Evolutionary conservation across 2,329 filamentous ascomycete species (phyloP).

Genomic region (Colletotrichum tropicicola): DNA sequence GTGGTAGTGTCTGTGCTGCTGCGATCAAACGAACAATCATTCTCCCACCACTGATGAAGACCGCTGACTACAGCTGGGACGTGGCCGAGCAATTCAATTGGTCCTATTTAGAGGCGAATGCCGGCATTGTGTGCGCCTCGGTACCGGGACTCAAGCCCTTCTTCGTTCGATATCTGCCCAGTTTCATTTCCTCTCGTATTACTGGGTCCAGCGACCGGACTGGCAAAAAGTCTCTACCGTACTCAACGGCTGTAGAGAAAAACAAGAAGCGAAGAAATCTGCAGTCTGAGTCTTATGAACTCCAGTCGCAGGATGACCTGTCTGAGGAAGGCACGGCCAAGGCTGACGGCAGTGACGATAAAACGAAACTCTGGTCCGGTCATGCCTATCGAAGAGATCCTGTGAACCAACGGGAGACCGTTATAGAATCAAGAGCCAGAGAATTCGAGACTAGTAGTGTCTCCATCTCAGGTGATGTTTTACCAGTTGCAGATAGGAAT

Average conservation of each 20-base stretch:
- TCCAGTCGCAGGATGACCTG: background rate
- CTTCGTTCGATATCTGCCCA: conserved; percentile 25
- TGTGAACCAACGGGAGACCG: background rate
- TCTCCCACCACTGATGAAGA: conserved; percentile 34
- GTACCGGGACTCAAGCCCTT: conserved; percentile 26
- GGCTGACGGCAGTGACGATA: background rate
- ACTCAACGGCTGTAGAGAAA: background rate
- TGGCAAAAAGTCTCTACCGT: background rate
- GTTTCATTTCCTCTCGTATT: conserved; percentile 3
- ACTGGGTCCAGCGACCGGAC: background rate
- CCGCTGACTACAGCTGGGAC: conserved; percentile 37
- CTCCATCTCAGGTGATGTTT: background rate
- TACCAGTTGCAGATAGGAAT: background rate
- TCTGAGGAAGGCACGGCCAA: background rate
- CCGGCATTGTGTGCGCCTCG: conserved; percentile 12
- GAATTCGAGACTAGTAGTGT: background rate
- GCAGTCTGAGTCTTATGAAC: conserved; percentile 11
- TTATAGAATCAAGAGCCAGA: background rate
- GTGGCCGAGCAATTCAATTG: conserved; percentile 40
- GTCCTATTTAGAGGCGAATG: conserved; percentile 3
- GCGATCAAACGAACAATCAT: conserved; percentile 39
- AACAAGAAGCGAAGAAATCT: conserved; percentile 18
- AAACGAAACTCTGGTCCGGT: conserved; percentile 15
- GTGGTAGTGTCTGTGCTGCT: conserved; percentile 37
- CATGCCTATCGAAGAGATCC: background rate